Evolutionary conservation across 2,329 filamentous ascomycete genomes (phyloP).

Genomic region (Akanthomyces dipterigenus): DNA sequence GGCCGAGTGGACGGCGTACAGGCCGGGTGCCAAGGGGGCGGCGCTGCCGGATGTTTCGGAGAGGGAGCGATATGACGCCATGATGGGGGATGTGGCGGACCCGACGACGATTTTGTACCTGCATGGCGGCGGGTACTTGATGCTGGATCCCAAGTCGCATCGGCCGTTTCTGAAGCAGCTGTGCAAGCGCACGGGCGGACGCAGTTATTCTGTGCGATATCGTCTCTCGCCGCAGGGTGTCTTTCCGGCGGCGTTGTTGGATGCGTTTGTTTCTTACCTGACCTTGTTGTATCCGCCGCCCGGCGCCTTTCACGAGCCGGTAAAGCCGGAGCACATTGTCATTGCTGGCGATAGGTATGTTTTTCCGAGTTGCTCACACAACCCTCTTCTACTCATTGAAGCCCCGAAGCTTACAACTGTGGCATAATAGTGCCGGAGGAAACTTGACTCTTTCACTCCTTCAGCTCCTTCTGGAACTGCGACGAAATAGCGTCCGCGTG

Average conservation of each 20-base stretch:
- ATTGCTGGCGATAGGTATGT: constrained; percentile 61
- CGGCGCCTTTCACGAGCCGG: constrained; percentile 58
- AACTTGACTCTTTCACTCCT: constrained; percentile 61
- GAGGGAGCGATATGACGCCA: constrained; percentile 53
- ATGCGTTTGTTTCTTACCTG: constrained; percentile 67
- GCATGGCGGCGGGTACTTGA: constrained; percentile 69
- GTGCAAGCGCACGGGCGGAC: constrained; percentile 59
- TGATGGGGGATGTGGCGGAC: constrained; percentile 62
- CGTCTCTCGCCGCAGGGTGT: constrained; percentile 66
- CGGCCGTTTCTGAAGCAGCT: constrained; percentile 52
- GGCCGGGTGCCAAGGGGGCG: constrained; percentile 45
- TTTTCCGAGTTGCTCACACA: neutral
- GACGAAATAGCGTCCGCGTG: constrained; percentile 39
- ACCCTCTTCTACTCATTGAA: neutral
- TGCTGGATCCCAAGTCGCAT: constrained; percentile 64
- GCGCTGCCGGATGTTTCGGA: constrained; percentile 52
- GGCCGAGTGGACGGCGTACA: constrained; percentile 71
- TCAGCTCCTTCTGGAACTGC: constrained; percentile 61
- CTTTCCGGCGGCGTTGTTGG: constrained; percentile 68
- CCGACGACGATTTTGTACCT: constrained; percentile 64
- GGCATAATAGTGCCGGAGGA: constrained; percentile 58
- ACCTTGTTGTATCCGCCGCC: constrained; percentile 64
- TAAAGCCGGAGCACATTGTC: constrained; percentile 60
- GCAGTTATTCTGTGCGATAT: constrained; percentile 67
- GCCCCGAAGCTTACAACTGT: neutral